Conservation (phyloP, 1,284 basidiomycete species). For the Athelia psychrophila region DNA sequence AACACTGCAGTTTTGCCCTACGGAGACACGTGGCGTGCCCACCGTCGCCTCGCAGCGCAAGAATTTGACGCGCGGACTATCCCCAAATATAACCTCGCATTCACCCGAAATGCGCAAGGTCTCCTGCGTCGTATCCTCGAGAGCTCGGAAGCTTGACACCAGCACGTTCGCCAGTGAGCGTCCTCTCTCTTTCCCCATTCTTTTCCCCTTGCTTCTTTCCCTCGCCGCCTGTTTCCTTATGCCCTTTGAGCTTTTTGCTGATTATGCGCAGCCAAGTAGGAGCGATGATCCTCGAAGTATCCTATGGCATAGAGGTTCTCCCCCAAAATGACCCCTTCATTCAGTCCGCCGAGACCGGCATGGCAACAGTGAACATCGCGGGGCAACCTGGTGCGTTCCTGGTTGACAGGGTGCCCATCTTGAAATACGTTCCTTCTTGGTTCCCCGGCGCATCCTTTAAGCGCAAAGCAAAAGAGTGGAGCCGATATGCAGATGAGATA, state of each 20-base stretch:
- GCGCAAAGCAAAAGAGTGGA: constrained; percentile 18
- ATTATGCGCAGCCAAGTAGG: not conserved
- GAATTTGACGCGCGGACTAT: constrained; percentile 8
- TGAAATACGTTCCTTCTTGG: constrained; percentile 17
- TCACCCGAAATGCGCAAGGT: no score
- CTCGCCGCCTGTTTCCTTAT: no score
- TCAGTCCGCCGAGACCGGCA: constrained; percentile 20
- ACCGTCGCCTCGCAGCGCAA: not conserved
- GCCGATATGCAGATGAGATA: constrained; percentile 3
- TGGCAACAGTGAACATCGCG: constrained; percentile 16
- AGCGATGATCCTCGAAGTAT: not conserved
- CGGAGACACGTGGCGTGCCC: not conserved
- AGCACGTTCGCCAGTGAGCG: no score
- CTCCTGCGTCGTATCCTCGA: no score
- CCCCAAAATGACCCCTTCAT: constrained; percentile 26
- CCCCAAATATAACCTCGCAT: no score
- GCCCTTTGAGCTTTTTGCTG: no score
- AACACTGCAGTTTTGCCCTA: not conserved
- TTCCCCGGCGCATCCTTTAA: constrained; percentile 28
- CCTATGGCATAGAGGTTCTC: constrained; percentile 15
- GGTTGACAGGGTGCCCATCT: constrained; percentile 17
- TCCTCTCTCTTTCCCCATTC: no score
- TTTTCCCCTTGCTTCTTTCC: no score
- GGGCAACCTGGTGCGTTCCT: constrained; percentile 26
- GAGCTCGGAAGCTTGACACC: no score